Conservation (phyloP, 176 grass and related monocot species). For the Rhynchospora tenuis region DNA sequence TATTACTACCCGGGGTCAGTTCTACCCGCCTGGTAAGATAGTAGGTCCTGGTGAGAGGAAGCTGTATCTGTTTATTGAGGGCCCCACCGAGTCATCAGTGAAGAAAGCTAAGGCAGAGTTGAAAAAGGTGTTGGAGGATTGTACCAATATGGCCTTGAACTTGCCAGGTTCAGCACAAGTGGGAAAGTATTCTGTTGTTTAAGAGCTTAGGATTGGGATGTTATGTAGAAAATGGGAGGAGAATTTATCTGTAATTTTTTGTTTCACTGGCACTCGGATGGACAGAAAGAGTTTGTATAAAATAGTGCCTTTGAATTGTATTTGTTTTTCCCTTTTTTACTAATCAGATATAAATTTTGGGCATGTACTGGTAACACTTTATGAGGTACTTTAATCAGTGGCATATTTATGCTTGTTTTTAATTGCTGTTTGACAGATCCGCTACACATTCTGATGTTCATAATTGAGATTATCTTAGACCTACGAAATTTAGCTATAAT, state of each 20-base stretch:
- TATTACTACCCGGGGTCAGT: constrained; percentile 80
- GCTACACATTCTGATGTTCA: neutral
- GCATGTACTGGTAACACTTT: neutral
- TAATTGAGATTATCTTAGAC: neutral
- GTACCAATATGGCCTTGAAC: constrained; percentile 64
- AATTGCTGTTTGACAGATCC: neutral
- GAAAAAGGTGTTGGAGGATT: constrained; percentile 86
- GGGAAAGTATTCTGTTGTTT: constrained; percentile 95
- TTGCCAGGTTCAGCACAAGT: constrained; percentile 80
- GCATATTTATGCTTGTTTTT: neutral
- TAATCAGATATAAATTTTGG: constrained; percentile 7
- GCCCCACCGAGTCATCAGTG: constrained; percentile 72
- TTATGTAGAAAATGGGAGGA: neutral
- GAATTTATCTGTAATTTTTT: neutral
- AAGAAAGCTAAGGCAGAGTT: constrained; percentile 94
- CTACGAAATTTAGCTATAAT: neutral
- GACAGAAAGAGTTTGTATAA: constrained; percentile 7
- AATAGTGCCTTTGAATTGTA: neutral
- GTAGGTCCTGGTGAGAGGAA: constrained; percentile 75
- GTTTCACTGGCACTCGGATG: neutral
- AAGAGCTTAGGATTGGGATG: constrained; percentile 14
- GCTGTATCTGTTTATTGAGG: constrained; percentile 88
- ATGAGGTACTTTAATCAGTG: neutral
- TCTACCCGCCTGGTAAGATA: constrained; percentile 75
- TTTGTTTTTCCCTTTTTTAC: neutral